These are phyloP conservation scores for Aspergillus fijiensis DNA, from an alignment of 2,329 filamentous ascomycete species.

Conservation along the genomic window DNA sequence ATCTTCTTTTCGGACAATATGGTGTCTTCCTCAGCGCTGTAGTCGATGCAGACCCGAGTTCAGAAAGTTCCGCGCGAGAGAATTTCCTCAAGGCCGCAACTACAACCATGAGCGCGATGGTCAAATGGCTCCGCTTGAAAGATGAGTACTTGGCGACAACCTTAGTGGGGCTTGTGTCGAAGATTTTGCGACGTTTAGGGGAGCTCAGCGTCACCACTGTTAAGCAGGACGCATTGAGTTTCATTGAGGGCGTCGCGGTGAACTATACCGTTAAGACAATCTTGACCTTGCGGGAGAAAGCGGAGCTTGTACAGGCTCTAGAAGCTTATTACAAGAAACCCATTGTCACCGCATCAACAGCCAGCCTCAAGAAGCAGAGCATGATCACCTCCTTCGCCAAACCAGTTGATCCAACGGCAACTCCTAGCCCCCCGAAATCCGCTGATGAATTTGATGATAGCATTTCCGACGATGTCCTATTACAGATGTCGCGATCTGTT, in stretches of 20 bases:
- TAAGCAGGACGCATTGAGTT: slow-evolving; percentile 61
- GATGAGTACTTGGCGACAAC: slow-evolving; percentile 82
- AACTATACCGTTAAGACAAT: slow-evolving; percentile 70
- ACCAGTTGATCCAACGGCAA: slow-evolving; percentile 36
- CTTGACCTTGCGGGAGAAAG: slow-evolving; percentile 76
- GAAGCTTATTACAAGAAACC: slow-evolving; percentile 53
- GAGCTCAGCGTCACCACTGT: slow-evolving; percentile 71
- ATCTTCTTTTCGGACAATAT: slow-evolving; percentile 80
- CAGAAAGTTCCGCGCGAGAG: slow-evolving; percentile 45
- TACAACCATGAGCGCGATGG: slow-evolving; percentile 65
- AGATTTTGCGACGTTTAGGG: slow-evolving; percentile 77
- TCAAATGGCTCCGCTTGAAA: slow-evolving; percentile 85
- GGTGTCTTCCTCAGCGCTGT: slow-evolving; percentile 75
- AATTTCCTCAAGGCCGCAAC: slow-evolving; percentile 65
- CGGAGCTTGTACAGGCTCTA: slow-evolving; percentile 68
- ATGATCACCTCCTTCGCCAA: slow-evolving; percentile 42
- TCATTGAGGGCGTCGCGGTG: slow-evolving; percentile 57
- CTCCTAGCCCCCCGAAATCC: slow-evolving; percentile 30
- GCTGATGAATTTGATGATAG: slow-evolving; percentile 45
- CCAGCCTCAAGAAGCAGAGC: slow-evolving; percentile 45
- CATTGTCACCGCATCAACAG: slow-evolving; percentile 43
- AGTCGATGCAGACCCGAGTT: slow-evolving; percentile 44
- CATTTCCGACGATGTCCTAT: slow-evolving; percentile 41
- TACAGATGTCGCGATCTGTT: slow-evolving; percentile 44
- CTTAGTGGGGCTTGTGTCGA: slow-evolving; percentile 77